Evolutionary conservation across 1,284 basidiomycete genomes (phyloP).

Genomic region (Trichosporon sp.): DNA sequence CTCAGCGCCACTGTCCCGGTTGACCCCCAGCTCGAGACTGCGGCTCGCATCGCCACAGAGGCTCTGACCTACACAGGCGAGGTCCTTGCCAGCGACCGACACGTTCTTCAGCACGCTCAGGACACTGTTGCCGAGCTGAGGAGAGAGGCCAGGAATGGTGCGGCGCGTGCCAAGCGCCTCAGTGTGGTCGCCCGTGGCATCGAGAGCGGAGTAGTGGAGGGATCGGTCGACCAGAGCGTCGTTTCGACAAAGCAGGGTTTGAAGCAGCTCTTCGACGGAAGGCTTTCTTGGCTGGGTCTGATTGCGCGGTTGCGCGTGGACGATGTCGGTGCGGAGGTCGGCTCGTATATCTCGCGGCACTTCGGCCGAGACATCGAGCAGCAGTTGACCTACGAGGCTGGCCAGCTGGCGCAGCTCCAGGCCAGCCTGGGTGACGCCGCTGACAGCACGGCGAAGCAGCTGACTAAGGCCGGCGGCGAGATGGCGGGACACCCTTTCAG

Average conservation of each 20-base stretch:
- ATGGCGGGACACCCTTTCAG: slow-evolving; percentile 54
- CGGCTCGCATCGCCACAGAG: slow-evolving; percentile 18
- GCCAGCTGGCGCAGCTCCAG: slow-evolving; percentile 61
- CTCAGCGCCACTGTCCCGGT: slow-evolving; percentile 12
- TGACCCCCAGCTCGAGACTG: slow-evolving; percentile 25
- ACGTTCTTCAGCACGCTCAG: slow-evolving; percentile 19
- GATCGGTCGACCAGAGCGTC: slow-evolving; percentile 54
- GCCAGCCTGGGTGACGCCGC: slow-evolving; percentile 52
- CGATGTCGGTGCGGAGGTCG: slow-evolving; percentile 62
- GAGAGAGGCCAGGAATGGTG: slow-evolving; percentile 21
- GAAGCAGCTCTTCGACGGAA: slow-evolving; percentile 54
- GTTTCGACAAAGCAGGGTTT: slow-evolving; percentile 55
- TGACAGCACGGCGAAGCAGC: slow-evolving; percentile 39
- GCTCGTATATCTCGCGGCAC: slow-evolving; percentile 54
- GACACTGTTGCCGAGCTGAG: slow-evolving; percentile 22
- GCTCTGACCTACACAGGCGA: slow-evolving; percentile 27
- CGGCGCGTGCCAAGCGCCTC: slow-evolving; percentile 28
- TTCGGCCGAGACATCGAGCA: slow-evolving; percentile 67
- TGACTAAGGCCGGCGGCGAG: slow-evolving; percentile 25
- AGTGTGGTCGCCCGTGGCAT: slow-evolving; percentile 36
- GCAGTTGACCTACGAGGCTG: slow-evolving; percentile 68
- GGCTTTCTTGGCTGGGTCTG: slow-evolving; percentile 64
- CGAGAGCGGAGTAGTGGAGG: slow-evolving; percentile 50
- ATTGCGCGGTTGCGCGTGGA: slow-evolving; percentile 60
- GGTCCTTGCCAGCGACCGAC: slow-evolving; percentile 28